These are phyloP conservation scores for Solanum appendiculatum DNA, from an alignment of 257 asterid species.

Conservation along the genomic window DNA sequence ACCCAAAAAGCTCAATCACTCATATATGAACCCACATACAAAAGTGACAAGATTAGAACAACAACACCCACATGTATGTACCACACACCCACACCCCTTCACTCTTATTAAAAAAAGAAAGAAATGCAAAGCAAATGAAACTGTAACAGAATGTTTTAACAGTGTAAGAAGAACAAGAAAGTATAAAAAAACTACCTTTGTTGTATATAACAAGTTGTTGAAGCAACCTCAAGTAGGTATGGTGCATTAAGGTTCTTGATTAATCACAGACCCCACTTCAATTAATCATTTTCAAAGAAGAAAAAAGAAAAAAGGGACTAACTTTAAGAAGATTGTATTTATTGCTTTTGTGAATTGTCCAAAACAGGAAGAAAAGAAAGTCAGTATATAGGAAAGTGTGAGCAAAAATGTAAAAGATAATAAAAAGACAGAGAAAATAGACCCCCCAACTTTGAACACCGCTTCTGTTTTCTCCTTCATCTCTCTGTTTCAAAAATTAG, in stretches of 20 bases:
- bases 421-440: neutral
- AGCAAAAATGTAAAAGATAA: neutral
- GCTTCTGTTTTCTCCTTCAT: neutral
- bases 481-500: neutral
- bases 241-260: neutral
- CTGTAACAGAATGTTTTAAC: neutral
- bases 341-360: neutral
- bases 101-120: neutral
- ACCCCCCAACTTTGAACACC: neutral
- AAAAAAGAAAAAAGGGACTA: neutral
- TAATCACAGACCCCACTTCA: conserved; percentile 13
- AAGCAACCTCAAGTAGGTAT: neutral
- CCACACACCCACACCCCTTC: neutral
- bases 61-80: neutral
- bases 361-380: neutral
- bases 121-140: neutral
- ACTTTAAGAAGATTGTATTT: neutral
- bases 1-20: conserved; percentile 10
- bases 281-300: neutral
- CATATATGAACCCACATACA: neutral
- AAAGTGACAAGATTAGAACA: neutral
- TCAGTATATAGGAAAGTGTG: neutral
- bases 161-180: neutral
- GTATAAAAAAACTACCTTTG: neutral
- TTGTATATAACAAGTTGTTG: neutral